Percentiles rank a stretch among this genome's conserved stretches.
These are phyloP conservation scores for Nidula microcarpa DNA, from an alignment of 768 basidiomycete species.

Conservation along the genomic window DNA sequence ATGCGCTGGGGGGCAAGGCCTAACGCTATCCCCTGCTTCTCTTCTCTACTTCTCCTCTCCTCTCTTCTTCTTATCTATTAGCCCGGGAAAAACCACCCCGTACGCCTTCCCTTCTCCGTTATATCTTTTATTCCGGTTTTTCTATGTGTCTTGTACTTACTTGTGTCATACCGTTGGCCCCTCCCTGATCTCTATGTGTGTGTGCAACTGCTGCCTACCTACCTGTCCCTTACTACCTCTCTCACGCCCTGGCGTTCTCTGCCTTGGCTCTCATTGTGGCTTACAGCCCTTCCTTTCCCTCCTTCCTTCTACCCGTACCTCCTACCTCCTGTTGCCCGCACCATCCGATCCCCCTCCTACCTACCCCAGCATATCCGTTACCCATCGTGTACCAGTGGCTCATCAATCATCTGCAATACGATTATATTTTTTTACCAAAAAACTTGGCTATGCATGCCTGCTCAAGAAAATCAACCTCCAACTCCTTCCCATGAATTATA, in stretches of 20 bases:
- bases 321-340: background rate
- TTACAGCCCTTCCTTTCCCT: background rate
- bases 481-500: no score
- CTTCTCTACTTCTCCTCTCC: no score
- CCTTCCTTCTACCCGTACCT: background rate
- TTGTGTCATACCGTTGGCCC: background rate
- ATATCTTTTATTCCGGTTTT: background rate
- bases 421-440: no score
- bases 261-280: background rate
- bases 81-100: background rate
- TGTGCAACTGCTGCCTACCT: background rate
- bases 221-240: background rate
- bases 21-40: background rate
- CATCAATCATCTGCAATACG: no score
- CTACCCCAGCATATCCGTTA: no score
- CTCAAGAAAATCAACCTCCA: no score
- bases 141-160: background rate
- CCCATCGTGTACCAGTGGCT: no score
- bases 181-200: background rate
- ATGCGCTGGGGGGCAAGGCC: slow-evolving; percentile 10
- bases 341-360: background rate
- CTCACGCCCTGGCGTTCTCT: background rate
- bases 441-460: no score
- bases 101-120: background rate
- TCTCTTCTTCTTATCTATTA: no score